Conservation (phyloP, 768 basidiomycete species). For the Suillus luteus region DNA sequence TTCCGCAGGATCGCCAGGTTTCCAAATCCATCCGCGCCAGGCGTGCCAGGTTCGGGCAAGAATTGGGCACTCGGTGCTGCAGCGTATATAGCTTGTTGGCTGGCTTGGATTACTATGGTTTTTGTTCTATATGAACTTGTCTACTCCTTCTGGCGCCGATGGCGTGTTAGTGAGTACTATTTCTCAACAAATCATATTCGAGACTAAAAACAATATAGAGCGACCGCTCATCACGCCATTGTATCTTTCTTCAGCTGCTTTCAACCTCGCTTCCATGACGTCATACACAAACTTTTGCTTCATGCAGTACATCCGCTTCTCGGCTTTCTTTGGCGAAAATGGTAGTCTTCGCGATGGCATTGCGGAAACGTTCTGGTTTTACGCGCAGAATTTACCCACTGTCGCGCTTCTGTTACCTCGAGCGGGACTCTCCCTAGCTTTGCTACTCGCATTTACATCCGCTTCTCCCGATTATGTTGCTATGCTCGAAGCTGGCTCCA, state of each 20-base stretch:
- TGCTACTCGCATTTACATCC: slow-evolving; percentile 66
- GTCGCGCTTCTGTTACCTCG: slow-evolving; percentile 82
- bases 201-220: slow-evolving; percentile 46
- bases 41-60: slow-evolving; percentile 68
- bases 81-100: slow-evolving; percentile 83
- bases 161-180: slow-evolving; percentile 72
- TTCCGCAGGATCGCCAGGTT: slow-evolving; percentile 65
- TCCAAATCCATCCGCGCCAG: slow-evolving; percentile 69
- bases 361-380: slow-evolving; percentile 84
- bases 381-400: slow-evolving; percentile 84
- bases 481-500: slow-evolving; percentile 49
- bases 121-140: slow-evolving; percentile 77
- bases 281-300: slow-evolving; percentile 87
- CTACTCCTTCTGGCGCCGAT: slow-evolving; percentile 72
- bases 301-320: slow-evolving; percentile 73
- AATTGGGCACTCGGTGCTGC: slow-evolving; percentile 84
- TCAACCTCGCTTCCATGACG: slow-evolving; percentile 71
- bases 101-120: slow-evolving; percentile 70
- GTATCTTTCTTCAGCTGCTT: slow-evolving; percentile 79
- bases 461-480: slow-evolving; percentile 49
- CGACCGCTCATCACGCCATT: slow-evolving; percentile 83
- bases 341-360: slow-evolving; percentile 56
- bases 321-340: slow-evolving; percentile 60
- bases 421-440: slow-evolving; percentile 70
- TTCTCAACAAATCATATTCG: slow-evolving; percentile 22